These are phyloP conservation scores for Cercophora samala DNA, from an alignment of 495 filamentous ascomycete genomes.

Conservation along the genomic window DNA sequence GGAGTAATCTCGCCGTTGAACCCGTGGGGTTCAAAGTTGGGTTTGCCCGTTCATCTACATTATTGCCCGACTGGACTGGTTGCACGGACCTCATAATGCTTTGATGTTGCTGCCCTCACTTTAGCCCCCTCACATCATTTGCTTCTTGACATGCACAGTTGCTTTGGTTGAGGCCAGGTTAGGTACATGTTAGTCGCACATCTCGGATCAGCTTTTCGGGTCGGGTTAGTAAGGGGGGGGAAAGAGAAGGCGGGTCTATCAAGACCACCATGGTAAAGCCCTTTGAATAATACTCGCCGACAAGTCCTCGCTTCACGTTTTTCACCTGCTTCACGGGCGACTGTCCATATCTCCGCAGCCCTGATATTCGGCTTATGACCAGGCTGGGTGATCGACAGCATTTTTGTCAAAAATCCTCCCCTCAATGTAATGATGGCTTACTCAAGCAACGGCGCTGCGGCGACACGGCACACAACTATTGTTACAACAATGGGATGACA, in stretches of 20 bases:
- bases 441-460: background rate
- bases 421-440: background rate
- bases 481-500: background rate
- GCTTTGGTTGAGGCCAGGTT: background rate
- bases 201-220: too few relatives aligned
- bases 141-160: background rate
- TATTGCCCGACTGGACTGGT: background rate
- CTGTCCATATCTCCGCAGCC: background rate
- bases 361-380: background rate
- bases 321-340: background rate
- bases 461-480: background rate
- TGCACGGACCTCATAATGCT: background rate
- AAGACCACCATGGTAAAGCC: too few relatives aligned
- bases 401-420: background rate
- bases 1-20: background rate
- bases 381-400: background rate
- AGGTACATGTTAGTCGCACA: too few relatives aligned
- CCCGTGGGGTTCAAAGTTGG: background rate
- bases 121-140: background rate
- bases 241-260: background rate
- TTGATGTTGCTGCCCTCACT: background rate
- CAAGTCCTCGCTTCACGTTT: background rate
- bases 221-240: background rate
- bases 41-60: background rate
- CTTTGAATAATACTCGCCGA: too few relatives aligned